Conservation (phyloP, 768 basidiomycete genomes). For the Sarcodon sp. region DNA sequence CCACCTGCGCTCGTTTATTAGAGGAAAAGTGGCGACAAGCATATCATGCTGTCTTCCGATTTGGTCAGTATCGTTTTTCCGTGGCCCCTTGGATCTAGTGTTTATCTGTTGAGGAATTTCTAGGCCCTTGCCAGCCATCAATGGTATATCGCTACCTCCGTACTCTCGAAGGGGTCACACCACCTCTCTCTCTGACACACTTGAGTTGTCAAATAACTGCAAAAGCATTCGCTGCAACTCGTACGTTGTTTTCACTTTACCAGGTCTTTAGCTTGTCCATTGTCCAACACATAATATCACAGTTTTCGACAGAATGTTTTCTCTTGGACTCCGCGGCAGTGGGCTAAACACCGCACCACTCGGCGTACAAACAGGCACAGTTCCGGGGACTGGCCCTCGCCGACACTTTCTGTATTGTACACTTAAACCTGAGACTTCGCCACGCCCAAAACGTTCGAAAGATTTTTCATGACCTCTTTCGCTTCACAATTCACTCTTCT, state of each 20-base stretch:
- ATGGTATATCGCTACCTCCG: constrained; percentile 91
- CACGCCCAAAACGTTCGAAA: constrained; percentile 32
- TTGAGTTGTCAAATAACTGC: constrained; percentile 83
- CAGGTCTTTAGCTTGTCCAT: neutral
- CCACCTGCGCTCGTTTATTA: constrained; percentile 66
- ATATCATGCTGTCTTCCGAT: constrained; percentile 76
- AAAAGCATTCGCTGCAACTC: constrained; percentile 76
- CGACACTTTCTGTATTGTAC: constrained; percentile 80
- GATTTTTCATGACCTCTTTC: constrained; percentile 10
- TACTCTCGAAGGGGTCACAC: constrained; percentile 82
- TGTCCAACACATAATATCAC: constrained; percentile 2
- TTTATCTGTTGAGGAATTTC: neutral
- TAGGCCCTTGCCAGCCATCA: constrained; percentile 78
- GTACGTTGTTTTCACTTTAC: constrained; percentile 28
- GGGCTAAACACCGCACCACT: constrained; percentile 54
- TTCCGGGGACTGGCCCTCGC: constrained; percentile 56
- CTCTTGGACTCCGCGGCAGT: constrained; percentile 67
- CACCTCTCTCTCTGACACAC: constrained; percentile 76
- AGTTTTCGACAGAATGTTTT: constrained; percentile 91
- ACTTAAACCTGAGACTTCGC: constrained; percentile 45
- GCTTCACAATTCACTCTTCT: too few species aligned
- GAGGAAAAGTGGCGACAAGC: constrained; percentile 94
- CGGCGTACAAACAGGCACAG: constrained; percentile 49
- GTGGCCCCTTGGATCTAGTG: neutral
- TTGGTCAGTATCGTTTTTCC: constrained; percentile 34